Percentiles rank a stretch among this genome's conserved stretches.
phyloP scores from a whole-genome alignment of 2,329 filamentous ascomycete genomes.

The Exophiala xenobiotica region DNA sequence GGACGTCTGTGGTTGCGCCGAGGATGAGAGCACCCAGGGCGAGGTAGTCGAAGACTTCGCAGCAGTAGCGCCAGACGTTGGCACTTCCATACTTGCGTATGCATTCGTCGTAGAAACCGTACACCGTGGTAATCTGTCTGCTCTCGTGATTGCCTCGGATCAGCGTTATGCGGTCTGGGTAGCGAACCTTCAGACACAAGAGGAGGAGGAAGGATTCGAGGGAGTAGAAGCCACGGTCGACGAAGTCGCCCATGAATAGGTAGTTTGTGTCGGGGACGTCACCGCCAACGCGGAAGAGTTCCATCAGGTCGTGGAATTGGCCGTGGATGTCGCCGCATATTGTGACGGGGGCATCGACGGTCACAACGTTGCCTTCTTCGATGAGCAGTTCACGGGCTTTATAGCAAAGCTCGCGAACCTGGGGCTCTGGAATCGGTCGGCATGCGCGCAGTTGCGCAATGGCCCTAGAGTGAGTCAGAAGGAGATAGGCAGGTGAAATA shows the following conservation, averaged over 20 bases:
- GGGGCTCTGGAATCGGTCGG: constrained; percentile 88
- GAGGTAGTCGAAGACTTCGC: constrained; percentile 96
- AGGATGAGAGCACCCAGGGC: constrained; percentile 85
- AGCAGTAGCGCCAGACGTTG: constrained; percentile 96
- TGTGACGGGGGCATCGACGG: constrained; percentile 90
- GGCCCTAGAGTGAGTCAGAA: constrained; percentile 57
- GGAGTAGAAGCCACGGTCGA: constrained; percentile 96
- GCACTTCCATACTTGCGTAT: constrained; percentile 93
- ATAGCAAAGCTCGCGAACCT: constrained; percentile 96
- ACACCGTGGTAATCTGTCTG: constrained; percentile 93
- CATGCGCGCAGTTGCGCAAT: constrained; percentile 95
- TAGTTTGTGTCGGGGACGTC: constrained; percentile 96
- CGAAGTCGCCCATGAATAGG: constrained; percentile 97
- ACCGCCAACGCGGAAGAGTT: constrained; percentile 88
- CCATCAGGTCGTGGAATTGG: constrained; percentile 96
- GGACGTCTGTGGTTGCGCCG: constrained; percentile 69
- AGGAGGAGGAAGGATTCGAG: constrained; percentile 95
- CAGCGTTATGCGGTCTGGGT: constrained; percentile 93
- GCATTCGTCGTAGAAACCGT: constrained; percentile 98
- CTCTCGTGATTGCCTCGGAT: constrained; percentile 96
- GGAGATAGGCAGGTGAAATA: not conserved
- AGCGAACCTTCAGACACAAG: constrained; percentile 93
- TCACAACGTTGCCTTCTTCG: constrained; percentile 96
- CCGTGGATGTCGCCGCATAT: constrained; percentile 98
- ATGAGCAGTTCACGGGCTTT: constrained; percentile 94